phyloP scores from a whole-genome alignment of 306 rosid species.

The Cicer chorassanicum region DNA sequence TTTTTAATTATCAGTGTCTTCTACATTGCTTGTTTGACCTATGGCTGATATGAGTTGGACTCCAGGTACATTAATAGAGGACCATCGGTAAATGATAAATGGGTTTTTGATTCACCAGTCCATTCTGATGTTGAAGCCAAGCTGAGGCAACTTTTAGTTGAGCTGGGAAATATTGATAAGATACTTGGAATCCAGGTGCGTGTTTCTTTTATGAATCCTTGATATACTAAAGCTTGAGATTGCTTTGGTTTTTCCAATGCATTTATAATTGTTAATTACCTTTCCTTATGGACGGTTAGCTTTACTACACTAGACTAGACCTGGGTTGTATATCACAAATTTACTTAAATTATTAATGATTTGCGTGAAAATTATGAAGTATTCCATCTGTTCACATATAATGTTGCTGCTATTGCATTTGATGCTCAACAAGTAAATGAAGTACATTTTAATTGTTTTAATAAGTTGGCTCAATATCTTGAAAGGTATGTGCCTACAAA shows the following conservation, averaged over 20 bases:
- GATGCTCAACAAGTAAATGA: conserved; percentile 34
- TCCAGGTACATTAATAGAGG: conserved; percentile 73
- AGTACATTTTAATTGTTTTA: conserved; percentile 15
- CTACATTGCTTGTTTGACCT: conserved; percentile 45
- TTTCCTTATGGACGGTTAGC: conserved; percentile 20
- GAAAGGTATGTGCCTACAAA: conserved; percentile 97
- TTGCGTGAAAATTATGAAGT: neutral
- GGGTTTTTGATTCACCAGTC: conserved; percentile 82
- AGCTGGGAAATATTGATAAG: conserved; percentile 77
- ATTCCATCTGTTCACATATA: conserved; percentile 9
- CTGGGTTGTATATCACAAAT: conserved; percentile 3
- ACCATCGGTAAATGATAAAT: conserved; percentile 72
- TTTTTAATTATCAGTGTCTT: conserved; percentile 3
- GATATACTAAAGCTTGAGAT: conserved; percentile 14
- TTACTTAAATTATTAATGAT: conserved; percentile 16
- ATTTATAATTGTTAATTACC: conserved; percentile 15
- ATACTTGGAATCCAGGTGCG: conserved; percentile 96
- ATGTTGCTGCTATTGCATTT: conserved; percentile 11
- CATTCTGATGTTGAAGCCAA: conserved; percentile 85
- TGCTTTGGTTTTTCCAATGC: conserved; percentile 25
- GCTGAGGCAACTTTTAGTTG: conserved; percentile 76
- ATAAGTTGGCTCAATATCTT: conserved; percentile 40
- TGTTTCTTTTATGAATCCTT: conserved; percentile 28
- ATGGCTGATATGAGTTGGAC: conserved; percentile 49
- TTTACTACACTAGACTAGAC: conserved; percentile 2